phyloP scores from a whole-genome alignment of 2,329 filamentous ascomycete genomes.

The Ophiosphaerella narmari region DNA sequence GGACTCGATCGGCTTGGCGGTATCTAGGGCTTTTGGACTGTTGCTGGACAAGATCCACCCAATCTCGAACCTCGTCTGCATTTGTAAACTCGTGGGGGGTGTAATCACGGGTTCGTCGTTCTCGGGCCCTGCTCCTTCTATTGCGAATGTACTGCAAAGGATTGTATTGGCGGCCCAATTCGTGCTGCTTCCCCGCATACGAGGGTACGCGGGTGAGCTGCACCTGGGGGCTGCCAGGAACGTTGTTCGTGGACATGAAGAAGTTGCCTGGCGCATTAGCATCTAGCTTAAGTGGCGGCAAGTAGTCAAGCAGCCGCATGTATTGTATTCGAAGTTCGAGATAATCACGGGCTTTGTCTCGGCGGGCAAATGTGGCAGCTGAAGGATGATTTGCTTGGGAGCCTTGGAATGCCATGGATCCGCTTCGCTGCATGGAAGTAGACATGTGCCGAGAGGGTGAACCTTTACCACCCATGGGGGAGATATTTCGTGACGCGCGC shows the following conservation, averaged over 20 bases:
- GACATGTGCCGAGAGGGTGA: constrained; percentile 42
- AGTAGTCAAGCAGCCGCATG: constrained; percentile 73
- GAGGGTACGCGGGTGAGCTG: constrained; percentile 46
- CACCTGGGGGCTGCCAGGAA: constrained; percentile 49
- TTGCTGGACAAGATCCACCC: constrained; percentile 72
- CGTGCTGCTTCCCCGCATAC: constrained; percentile 43
- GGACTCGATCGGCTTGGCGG: constrained; percentile 42
- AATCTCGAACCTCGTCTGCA: constrained; percentile 70
- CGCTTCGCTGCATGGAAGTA: constrained; percentile 27
- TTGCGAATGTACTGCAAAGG: constrained; percentile 93
- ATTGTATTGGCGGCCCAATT: constrained; percentile 78
- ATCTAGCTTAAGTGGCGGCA: constrained; percentile 71
- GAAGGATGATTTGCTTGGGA: constrained; percentile 68
- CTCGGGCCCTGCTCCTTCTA: constrained; percentile 78
- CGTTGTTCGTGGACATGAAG: constrained; percentile 44
- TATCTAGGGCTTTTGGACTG: constrained; percentile 47
- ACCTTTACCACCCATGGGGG: constrained; percentile 56
- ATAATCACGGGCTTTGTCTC: constrained; percentile 81
- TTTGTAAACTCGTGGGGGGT: constrained; percentile 79
- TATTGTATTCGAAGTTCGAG: constrained; percentile 88
- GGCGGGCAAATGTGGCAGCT: constrained; percentile 76
- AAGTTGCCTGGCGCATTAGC: constrained; percentile 49
- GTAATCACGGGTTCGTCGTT: constrained; percentile 74
- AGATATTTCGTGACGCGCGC: constrained; percentile 64
- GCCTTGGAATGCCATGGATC: constrained; percentile 27